Percentiles rank a stretch among this genome's conserved stretches.
Evolutionary conservation across 78 protist genomes (phyloP).

Genomic region (Pelomyxa schiedti): DNA sequence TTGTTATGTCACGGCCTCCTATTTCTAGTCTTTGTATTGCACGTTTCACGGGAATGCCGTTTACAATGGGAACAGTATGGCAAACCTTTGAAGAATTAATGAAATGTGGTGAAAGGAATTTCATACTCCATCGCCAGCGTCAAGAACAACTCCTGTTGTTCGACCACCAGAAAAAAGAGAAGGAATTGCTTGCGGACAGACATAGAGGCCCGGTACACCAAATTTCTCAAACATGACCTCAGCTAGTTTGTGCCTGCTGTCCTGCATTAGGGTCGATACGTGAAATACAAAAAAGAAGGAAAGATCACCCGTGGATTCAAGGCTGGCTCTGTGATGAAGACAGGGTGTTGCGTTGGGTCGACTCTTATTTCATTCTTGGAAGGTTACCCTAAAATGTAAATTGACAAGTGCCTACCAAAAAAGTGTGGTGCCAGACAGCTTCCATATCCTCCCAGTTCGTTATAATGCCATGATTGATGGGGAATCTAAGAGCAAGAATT

Average conservation of each 20-base stretch:
- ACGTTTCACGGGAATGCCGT: neutral
- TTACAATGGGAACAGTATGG: slow-evolving; percentile 44
- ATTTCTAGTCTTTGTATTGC: neutral
- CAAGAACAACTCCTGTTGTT: slow-evolving; percentile 64
- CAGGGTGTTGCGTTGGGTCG: neutral
- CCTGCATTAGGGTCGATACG: neutral
- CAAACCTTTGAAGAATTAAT: too few relatives aligned
- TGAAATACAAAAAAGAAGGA: neutral
- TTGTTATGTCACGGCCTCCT: neutral
- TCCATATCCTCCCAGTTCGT: slow-evolving; percentile 77
- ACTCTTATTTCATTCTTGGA: neutral
- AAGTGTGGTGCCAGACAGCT: slow-evolving; percentile 70
- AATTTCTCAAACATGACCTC: slow-evolving; percentile 44
- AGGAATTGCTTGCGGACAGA: slow-evolving; percentile 41
- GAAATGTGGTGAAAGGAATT: too few relatives aligned
- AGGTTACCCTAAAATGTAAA: too few relatives aligned
- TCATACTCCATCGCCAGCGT: slow-evolving; percentile 65
- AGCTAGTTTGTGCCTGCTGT: slow-evolving; percentile 29
- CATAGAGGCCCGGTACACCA: slow-evolving; percentile 15
- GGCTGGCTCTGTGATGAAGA: neutral
- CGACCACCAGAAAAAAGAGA: slow-evolving; percentile 12
- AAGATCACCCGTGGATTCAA: slow-evolving; percentile 22
- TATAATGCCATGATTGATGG: slow-evolving; percentile 64
- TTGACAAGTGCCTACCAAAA: too few relatives aligned
- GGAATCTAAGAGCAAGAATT: slow-evolving; percentile 53